Base-by-base conservation (phyloP, 768 basidiomycete genomes). In the Mycena latifolia region DNA sequence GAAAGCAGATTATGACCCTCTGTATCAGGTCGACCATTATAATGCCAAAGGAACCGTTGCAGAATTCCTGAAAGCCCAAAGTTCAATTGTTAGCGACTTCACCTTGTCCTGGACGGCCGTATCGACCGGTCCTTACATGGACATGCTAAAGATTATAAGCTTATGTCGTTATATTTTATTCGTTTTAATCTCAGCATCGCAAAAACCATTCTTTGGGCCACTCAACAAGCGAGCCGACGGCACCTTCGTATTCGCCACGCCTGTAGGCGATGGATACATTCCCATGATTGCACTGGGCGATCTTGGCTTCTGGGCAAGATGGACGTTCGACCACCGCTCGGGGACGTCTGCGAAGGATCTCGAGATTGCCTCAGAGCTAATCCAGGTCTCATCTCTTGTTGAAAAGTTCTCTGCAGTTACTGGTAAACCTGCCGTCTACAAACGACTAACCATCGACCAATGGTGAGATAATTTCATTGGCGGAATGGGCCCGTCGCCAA, bases 371-470 rank as follows among this genome's bases (percentile, higher is more conserved):
- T 43, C 41, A 3, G 20, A 43, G 20, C 5, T 43, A 5, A 20
- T 43, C 18, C 41, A 43, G n/a, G n/a, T 43, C 41, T 1, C 20
- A 8, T n/a, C 18, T 2, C 41, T 43, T 17, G 41, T 43, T 6
- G 12, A 43, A 20, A 43, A 17, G 3, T 43, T 43, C n/a, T n/a
- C 41, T 20, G n/a, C 5, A 10, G 41, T 43, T 5, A 43, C n/a
- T 20, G 41, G 41, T 6, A 43, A 43, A 20, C 41, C 41, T 10
- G 41, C 41, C 20, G 41, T 43, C n/a, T 43, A 43, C 41, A 43
- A 43, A 41, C 71, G 74, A 12, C 65, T 77, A 5, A 70, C 75
- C 15, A 55, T 78, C 3, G 79, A 80, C 31, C 66, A 79, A 55
- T 80, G 77, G 76, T 77, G 76, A 43, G 64, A 46, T 2, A 75